phyloP scores from a whole-genome alignment of 805 yeast genomes.

The Isabelozyma heimii region DNA sequence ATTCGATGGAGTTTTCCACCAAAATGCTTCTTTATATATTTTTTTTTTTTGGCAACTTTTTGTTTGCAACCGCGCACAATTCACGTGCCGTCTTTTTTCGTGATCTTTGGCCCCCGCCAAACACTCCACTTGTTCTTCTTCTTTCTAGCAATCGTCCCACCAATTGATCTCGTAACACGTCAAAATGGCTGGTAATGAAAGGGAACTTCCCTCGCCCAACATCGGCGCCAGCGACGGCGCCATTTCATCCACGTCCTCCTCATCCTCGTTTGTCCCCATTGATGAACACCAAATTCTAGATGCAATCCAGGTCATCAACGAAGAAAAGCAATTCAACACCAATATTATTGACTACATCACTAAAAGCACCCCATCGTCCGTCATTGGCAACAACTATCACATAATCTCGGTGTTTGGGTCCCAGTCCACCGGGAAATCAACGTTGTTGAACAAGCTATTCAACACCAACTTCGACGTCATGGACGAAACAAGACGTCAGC shows the following conservation, averaged over 20 bases:
- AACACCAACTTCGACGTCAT: constrained; percentile 88
- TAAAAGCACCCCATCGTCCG: constrained; percentile 24
- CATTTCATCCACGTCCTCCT: constrained; percentile 17
- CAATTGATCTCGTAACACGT: not conserved
- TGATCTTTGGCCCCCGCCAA: not conserved
- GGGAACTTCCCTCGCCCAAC: constrained; percentile 2
- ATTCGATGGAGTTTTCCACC: too few relatives aligned
- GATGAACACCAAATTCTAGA: constrained; percentile 24
- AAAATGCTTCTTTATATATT: too few relatives aligned
- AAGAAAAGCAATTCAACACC: constrained; percentile 51
- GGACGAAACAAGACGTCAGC: constrained; percentile 84
- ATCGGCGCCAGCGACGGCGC: constrained; percentile 2
- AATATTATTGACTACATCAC: constrained; percentile 34
- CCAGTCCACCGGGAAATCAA: constrained; percentile 95
- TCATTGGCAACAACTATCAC: constrained; percentile 73
- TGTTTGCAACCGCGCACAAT: not conserved
- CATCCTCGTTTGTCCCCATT: constrained; percentile 41
- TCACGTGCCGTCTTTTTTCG: not conserved
- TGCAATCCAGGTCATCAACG: constrained; percentile 64
- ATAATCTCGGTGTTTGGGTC: constrained; percentile 95
- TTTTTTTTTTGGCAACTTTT: not conserved
- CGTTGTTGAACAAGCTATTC: constrained; percentile 81
- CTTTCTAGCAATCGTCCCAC: not conserved
- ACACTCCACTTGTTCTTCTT: not conserved
- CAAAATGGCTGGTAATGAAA: not conserved